Conservation (phyloP, 495 filamentous ascomycete species). For the Hypomontagnella submonticulosa region DNA sequence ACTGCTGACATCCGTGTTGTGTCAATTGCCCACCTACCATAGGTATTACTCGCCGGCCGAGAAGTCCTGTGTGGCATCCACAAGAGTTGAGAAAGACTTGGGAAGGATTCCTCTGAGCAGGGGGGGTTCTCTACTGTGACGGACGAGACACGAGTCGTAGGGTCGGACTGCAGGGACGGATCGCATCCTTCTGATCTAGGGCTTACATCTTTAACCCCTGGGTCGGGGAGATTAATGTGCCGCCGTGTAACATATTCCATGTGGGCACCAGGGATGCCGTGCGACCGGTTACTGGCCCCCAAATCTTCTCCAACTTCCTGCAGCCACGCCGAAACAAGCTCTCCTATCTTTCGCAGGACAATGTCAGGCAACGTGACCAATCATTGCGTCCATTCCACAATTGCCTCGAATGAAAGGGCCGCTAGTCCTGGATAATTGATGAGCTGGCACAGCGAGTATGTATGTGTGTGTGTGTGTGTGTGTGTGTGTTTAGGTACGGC, state of each 20-base stretch:
- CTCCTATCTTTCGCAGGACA: slow-evolving; percentile 40
- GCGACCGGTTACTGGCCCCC: slow-evolving; percentile 19
- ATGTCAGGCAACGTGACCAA: slow-evolving; percentile 11
- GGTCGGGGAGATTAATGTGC: slow-evolving; percentile 47
- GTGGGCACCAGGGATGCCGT: slow-evolving; percentile 32
- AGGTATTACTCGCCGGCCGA: slow-evolving; percentile 19
- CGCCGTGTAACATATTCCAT: slow-evolving; percentile 39
- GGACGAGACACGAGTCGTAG: slow-evolving; percentile 32
- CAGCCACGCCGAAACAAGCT: slow-evolving; percentile 38
- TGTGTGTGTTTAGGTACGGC: slow-evolving; percentile 11
- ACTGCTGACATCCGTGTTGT: slow-evolving; percentile 32
- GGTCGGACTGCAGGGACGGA: slow-evolving; percentile 42
- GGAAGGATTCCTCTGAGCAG: not conserved
- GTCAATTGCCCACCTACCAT: slow-evolving; percentile 11
- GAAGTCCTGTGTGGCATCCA: slow-evolving; percentile 11
- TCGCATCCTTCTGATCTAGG: slow-evolving; percentile 44
- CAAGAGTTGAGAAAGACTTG: no score
- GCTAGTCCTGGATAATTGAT: slow-evolving; percentile 9
- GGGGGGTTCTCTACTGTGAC: slow-evolving; percentile 6
- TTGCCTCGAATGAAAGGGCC: slow-evolving; percentile 35
- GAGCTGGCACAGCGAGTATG: slow-evolving; percentile 20
- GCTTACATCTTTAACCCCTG: slow-evolving; percentile 46
- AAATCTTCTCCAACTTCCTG: slow-evolving; percentile 37
- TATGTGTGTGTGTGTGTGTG: no score
- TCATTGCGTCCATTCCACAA: slow-evolving; percentile 4